Evolutionary conservation across 306 rosid species (phyloP).

Genomic region (Pyrus bretschneideri): DNA sequence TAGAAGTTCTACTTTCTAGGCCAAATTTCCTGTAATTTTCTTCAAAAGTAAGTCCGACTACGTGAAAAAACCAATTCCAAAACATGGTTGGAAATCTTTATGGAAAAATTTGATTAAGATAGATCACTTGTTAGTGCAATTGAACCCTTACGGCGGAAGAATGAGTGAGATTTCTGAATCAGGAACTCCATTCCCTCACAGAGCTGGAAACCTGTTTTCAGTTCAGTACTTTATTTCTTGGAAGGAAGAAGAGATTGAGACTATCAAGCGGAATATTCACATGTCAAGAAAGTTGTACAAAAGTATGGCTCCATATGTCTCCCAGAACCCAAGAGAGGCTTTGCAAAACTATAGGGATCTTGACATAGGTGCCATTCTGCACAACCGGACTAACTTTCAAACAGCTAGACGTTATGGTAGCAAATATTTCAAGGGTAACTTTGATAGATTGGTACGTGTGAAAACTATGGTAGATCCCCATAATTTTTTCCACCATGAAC

Average conservation of each 20-base stretch:
- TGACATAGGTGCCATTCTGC: not conserved
- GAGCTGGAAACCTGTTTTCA: not conserved
- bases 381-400: too few relatives aligned
- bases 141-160: not conserved
- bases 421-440: not conserved
- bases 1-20: not conserved
- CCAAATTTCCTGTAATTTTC: not conserved
- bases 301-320: not conserved
- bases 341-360: not conserved
- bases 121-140: not conserved
- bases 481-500: not conserved
- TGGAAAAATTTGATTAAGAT: not conserved
- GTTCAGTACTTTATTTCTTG: not conserved
- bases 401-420: not conserved
- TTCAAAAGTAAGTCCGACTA: conserved; percentile 1
- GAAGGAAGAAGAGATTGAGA: not conserved
- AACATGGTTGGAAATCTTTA: not conserved
- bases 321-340: not conserved
- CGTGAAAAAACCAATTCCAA: conserved; percentile 1
- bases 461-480: not conserved
- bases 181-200: not conserved
- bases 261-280: not conserved
- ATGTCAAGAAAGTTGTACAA: not conserved
- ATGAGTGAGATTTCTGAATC: not conserved
- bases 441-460: not conserved